A percentile compares a stretch with the other conserved stretches of the same genome.
phyloP scores from a whole-genome alignment of 1,139 yeast species.

The Saccharomyces hybrid region DNA sequence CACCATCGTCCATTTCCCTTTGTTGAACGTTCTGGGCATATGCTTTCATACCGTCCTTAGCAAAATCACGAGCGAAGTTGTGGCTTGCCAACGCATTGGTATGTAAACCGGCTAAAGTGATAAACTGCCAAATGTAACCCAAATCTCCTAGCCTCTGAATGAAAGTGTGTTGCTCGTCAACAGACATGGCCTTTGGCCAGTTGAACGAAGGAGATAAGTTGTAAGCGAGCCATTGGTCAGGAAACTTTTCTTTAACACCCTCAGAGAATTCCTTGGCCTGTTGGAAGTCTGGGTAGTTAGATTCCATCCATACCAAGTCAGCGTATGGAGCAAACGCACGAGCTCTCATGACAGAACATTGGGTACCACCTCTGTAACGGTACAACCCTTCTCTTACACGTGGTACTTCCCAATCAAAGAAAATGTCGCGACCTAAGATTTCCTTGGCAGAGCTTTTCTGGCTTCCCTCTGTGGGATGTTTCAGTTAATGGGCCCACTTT shows the following conservation, averaged over 20 bases:
- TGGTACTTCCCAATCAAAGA: conserved; percentile 93
- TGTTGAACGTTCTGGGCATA: conserved; percentile 83
- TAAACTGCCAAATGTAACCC: conserved; percentile 97
- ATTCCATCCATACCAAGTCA: conserved; percentile 98
- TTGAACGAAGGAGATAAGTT: conserved; percentile 95
- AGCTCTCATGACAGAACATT: conserved; percentile 96
- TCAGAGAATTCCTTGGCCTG: conserved; percentile 94
- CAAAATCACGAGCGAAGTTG: conserved; percentile 70
- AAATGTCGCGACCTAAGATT: conserved; percentile 73
- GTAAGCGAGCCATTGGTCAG: conserved; percentile 92
- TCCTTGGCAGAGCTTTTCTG: conserved; percentile 65
- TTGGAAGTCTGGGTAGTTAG: conserved; percentile 84
- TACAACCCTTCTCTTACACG: conserved; percentile 97
- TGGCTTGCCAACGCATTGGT: conserved; percentile 91
- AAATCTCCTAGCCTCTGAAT: conserved; percentile 78
- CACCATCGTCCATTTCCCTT: conserved; percentile 81
- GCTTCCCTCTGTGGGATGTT: conserved; percentile 76
- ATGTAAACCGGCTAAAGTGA: conserved; percentile 94
- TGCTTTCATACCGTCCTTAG: conserved; percentile 88
- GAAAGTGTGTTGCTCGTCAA: conserved; percentile 83
- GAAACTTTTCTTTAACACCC: conserved; percentile 74
- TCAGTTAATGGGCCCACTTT: conserved; percentile 69
- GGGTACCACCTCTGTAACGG: conserved; percentile 93
- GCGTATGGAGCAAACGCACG: conserved; percentile 93
- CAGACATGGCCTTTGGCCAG: conserved; percentile 92